Evolutionary conservation across 768 basidiomycete species (phyloP), one percentile per base, ranked within the genome.

Genomic region (Cystobasidium onofrii): DNA sequence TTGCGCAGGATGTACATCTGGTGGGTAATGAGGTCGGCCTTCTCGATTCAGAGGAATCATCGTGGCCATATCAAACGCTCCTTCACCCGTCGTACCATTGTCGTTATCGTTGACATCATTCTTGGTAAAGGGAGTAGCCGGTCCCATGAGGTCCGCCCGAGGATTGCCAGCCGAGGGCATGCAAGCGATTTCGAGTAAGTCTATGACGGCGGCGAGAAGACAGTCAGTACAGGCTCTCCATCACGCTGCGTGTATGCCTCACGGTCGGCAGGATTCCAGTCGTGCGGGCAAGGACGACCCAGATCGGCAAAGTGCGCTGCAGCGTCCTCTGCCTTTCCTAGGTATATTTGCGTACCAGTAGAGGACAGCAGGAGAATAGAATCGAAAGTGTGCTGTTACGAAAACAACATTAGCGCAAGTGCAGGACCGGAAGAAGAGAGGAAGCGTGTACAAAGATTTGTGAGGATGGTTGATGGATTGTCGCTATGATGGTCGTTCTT

Each of bases 251-350:
- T 43, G 46, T 50, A 15, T 17, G 46, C 2, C 77, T 34, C 43
- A 76, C 77, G 90, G 80, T 97, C 94, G 0, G 94, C 92, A 20
- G 94, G 86, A 77, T 96, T 96, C 82, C 94, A 93, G 0, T 91
- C 92, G 62, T 87, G 84, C 9, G 86, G 88, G 78, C 88, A 91
- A 12, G 85, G 82, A 50, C 74, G 75, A 4, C 85, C 84, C 27
- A 82, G 80, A 25, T 77, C 81, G 0, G 86, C 83, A 78, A 94
- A 90, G 79, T 89, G 84, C 13, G 86, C 85, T 0, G 85, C 86
- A 0, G 85, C 84, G 70, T 88, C 85, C 0, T 86, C 85, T 1
- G 92, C 92, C 0, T 86, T 84, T 1, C 93, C 93, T 23, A 85
- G 87, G 82, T 93, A 96, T 1, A 95, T 80, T 2, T 89, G 84